phyloP scores from a whole-genome alignment of 139 green algal species.

The Chlamydomonas sphaeroides region DNA sequence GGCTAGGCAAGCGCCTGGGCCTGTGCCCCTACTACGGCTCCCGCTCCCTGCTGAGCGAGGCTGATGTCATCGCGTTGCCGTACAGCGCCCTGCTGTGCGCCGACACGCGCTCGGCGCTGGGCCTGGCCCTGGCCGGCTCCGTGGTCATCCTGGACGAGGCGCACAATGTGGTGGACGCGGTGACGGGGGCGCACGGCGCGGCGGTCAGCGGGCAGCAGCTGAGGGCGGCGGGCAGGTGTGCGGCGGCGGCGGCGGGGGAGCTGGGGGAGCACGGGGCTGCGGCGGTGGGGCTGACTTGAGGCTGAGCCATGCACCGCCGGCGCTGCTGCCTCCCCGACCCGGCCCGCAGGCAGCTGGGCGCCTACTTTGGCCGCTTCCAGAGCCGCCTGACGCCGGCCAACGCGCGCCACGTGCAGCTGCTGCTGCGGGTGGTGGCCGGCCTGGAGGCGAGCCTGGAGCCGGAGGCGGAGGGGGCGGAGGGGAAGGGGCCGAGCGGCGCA shows the following conservation, averaged over 20 bases:
- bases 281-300: too few species aligned
- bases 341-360: constrained; percentile 41
- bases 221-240: constrained; percentile 7
- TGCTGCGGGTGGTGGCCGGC: constrained; percentile 50
- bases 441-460: constrained; percentile 28
- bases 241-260: too few species aligned
- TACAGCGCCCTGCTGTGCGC: constrained; percentile 69
- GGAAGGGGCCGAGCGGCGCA: too few species aligned
- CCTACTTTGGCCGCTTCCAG: constrained; percentile 81
- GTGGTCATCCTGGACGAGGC: constrained; percentile 97
- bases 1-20: constrained; percentile 54
- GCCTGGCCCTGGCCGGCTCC: constrained; percentile 40
- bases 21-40: constrained; percentile 94
- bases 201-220: constrained; percentile 58
- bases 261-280: too few species aligned
- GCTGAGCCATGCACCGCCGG: too few species aligned
- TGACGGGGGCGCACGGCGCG: constrained; percentile 79
- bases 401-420: constrained; percentile 73
- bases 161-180: constrained; percentile 93
- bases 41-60: constrained; percentile 68
- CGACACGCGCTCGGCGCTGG: constrained; percentile 29
- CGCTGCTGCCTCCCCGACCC: too few species aligned
- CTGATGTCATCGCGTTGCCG: constrained; percentile 91
- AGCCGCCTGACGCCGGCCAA: constrained; percentile 75
- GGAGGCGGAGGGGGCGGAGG: too few species aligned